Evolutionary conservation across 2,329 filamentous ascomycete species (phyloP).

Genomic region (Dothideomycetes sp.): DNA sequence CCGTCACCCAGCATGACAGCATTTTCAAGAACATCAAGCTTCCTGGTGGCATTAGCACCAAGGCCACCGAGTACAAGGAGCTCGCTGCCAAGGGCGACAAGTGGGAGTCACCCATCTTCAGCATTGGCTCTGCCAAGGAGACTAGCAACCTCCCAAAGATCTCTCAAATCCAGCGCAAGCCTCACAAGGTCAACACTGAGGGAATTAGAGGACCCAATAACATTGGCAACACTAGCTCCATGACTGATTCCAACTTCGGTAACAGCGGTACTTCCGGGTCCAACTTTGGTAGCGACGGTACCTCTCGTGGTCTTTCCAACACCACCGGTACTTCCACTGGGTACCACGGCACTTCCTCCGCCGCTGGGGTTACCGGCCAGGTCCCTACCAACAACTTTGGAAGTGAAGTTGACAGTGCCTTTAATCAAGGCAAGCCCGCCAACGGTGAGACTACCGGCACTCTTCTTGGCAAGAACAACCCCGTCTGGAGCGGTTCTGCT

Average conservation of each 20-base stretch:
- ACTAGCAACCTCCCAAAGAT: constrained; percentile 58
- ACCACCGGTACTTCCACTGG: constrained; percentile 10
- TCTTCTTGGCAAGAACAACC: constrained; percentile 30
- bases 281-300: too few species aligned
- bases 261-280: constrained; percentile 5
- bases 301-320: too few species aligned
- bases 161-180: constrained; percentile 46
- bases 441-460: constrained; percentile 21
- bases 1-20: constrained; percentile 78
- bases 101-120: constrained; percentile 94
- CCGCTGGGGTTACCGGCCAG: constrained; percentile 11
- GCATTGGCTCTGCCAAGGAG: constrained; percentile 65
- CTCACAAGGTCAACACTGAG: constrained; percentile 35
- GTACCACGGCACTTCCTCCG: constrained; percentile 6
- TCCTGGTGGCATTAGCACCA: constrained; percentile 79
- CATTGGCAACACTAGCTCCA: constrained; percentile 6
- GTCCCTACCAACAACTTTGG: constrained; percentile 8
- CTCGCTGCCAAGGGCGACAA: constrained; percentile 77
- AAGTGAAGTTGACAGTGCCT: constrained; percentile 7
- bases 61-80: constrained; percentile 88
- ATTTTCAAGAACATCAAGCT: constrained; percentile 84
- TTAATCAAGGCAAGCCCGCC: constrained; percentile 1
- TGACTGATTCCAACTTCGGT: constrained; percentile 7
- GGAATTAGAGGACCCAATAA: constrained; percentile 18
- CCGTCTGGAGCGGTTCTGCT: constrained; percentile 28